These are phyloP conservation scores for Xerocomus amazonicus DNA, from an alignment of 1,284 basidiomycete species.

Conservation along the genomic window DNA sequence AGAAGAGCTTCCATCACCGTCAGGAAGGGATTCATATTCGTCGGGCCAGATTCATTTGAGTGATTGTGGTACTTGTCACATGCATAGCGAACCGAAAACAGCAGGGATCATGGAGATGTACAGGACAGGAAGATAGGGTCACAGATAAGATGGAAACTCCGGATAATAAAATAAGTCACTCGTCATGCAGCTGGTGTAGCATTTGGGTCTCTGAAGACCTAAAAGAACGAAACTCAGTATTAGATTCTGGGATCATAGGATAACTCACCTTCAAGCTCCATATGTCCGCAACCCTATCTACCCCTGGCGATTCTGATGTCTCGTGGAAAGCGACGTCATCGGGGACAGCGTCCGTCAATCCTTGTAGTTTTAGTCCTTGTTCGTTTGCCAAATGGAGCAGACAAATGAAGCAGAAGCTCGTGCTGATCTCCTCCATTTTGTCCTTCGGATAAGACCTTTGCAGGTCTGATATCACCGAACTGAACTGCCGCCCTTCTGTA, in stretches of 20 bases:
- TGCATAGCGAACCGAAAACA: slow-evolving; percentile 1
- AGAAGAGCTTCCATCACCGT: too few species aligned
- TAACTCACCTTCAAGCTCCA: slow-evolving; percentile 69
- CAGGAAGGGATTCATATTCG: too few species aligned
- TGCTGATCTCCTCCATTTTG: slow-evolving; percentile 97
- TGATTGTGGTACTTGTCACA: background rate
- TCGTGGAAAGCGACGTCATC: slow-evolving; percentile 9
- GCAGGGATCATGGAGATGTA: slow-evolving; percentile 4
- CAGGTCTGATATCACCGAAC: slow-evolving; percentile 79
- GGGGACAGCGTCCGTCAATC: slow-evolving; percentile 12
- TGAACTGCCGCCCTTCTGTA: slow-evolving; percentile 72
- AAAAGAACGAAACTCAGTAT: slow-evolving; percentile 6
- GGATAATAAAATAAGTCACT: slow-evolving; percentile 24
- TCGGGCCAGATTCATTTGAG: too few species aligned
- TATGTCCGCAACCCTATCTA: slow-evolving; percentile 60
- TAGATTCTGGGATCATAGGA: background rate
- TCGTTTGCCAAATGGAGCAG: slow-evolving; percentile 94
- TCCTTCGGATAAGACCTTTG: slow-evolving; percentile 83
- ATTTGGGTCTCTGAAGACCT: slow-evolving; percentile 73
- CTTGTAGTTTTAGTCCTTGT: slow-evolving; percentile 82
- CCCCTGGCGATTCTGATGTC: slow-evolving; percentile 28
- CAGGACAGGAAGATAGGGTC: slow-evolving; percentile 10
- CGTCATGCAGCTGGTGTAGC: slow-evolving; percentile 52
- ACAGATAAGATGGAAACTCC: slow-evolving; percentile 15
- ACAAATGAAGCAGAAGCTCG: slow-evolving; percentile 99